Conservation (phyloP, 257 asterid genomes). For the Solanum bukasovii region DNA sequence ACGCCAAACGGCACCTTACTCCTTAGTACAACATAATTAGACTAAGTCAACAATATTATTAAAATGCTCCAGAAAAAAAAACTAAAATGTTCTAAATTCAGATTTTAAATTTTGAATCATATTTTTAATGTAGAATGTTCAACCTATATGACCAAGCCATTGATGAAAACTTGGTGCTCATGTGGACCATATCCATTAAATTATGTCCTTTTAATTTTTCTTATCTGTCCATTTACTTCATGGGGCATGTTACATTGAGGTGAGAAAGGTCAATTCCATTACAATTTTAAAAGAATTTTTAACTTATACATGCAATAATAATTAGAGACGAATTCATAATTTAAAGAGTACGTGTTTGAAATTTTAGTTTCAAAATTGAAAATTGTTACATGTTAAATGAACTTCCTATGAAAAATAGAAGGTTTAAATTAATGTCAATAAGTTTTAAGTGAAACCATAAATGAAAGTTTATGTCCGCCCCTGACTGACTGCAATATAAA, state of each 20-base stretch:
- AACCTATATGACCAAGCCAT: not conserved
- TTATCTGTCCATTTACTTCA: not conserved
- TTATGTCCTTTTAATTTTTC: not conserved
- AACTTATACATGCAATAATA: not conserved
- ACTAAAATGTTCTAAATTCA: not conserved
- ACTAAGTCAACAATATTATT: not conserved
- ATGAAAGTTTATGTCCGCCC: not conserved
- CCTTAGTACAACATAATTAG: not conserved
- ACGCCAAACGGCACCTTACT: not conserved
- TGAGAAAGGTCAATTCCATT: not conserved
- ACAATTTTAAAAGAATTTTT: not conserved
- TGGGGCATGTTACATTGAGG: not conserved
- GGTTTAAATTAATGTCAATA: not conserved
- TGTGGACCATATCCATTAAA: not conserved
- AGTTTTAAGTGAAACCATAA: not conserved
- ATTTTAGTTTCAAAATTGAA: not conserved
- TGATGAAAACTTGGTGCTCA: not conserved
- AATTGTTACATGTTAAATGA: too few relatives aligned
- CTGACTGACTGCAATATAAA: not conserved
- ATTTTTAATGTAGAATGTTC: not conserved
- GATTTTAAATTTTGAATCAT: not conserved
- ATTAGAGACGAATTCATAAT: not conserved
- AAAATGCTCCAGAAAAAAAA: not conserved
- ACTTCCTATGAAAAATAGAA: not conserved
- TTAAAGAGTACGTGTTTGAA: not conserved